Evolutionary conservation across 1,284 basidiomycete genomes (phyloP), one percentile per base, ranked within the genome.

Genomic region (Boletus albobrunnescens): DNA sequence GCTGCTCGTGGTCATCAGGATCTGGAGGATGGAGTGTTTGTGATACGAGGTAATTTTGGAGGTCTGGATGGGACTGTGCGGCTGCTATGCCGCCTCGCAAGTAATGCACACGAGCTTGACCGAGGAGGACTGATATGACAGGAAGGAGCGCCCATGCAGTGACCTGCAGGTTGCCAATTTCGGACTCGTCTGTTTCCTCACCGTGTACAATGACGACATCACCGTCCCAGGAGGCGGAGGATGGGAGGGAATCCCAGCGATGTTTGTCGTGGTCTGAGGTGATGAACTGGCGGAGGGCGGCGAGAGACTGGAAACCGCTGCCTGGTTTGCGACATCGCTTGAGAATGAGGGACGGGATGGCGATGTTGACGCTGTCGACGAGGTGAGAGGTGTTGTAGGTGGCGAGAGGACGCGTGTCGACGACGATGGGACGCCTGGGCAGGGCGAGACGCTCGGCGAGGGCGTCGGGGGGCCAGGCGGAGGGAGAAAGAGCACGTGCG

Each of bases 341-440:
- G 57, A 91, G 78, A 58, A 93, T 89, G 58, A 93, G 79, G 20
- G 87, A 85, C 0, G 91, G 90, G 46, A 94, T 87, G 31, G 86
- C 84, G 46, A 94, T 74, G 67, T 91, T 91, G 51, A 90, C 78
- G 59, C 84, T 85, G 54, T 80, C 71, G 36, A 71, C 65, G 39
- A 94, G 67, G 64, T 83, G 87, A 44, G 73, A 76, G 2, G 77
- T 68, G 27, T 82, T 70, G 66, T 82, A 90, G 13, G 80, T 71
- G 5, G 78, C 74, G 16, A 82, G 74, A 2, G 86, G 80, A 2
- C 91, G 81, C 27, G 86, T 88, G 68, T 94, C 91, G 61, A 94
- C 76, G 49, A 93, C 67, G 22, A 93, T 70, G 14, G 86, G 87
- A 6, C 75, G 76, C 28, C 64, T 72, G n/a, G 70, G 61, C 19